Evolutionary conservation across 2,329 filamentous ascomycete species (phyloP).

Genomic region (Aureobasidium namibiae): DNA sequence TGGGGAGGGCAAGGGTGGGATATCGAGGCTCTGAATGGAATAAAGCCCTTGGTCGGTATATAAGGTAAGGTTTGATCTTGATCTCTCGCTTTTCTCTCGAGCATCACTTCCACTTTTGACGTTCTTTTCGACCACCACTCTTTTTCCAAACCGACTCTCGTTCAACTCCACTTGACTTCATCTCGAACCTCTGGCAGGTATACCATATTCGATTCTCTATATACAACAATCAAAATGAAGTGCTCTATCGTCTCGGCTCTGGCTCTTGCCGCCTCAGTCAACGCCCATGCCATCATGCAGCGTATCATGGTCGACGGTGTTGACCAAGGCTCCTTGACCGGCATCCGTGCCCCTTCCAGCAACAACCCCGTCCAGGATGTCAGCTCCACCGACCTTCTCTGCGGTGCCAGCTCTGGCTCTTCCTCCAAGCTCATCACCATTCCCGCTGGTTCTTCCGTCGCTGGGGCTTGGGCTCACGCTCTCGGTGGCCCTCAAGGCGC

Average conservation of each 20-base stretch:
- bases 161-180: background rate
- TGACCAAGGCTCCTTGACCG: constrained; percentile 36
- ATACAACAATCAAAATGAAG: constrained; percentile 7
- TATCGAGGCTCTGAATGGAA: background rate
- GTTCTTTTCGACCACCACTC: background rate
- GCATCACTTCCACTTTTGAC: background rate
- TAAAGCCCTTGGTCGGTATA: background rate
- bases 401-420: constrained; percentile 27
- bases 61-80: background rate
- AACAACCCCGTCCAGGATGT: constrained; percentile 31
- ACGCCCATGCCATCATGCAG: constrained; percentile 22
- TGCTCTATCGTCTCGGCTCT: constrained; percentile 25
- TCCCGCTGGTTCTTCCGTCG: constrained; percentile 13
- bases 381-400: constrained; percentile 26
- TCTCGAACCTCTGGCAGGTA: constrained; percentile 3
- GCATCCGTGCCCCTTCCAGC: constrained; percentile 38
- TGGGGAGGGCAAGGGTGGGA: background rate
- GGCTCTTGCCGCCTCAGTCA: constrained; percentile 25
- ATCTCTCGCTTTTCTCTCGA: background rate
- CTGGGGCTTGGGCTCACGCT: constrained; percentile 14
- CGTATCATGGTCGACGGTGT: constrained; percentile 35
- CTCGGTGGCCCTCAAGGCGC: constrained; percentile 12
- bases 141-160: background rate
- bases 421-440: constrained; percentile 15
- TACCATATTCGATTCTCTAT: background rate